A percentile compares a stretch with the other conserved stretches of the same genome.
phyloP scores from a whole-genome alignment of 2,329 filamentous ascomycete species.

The Fusarium tupiense region DNA sequence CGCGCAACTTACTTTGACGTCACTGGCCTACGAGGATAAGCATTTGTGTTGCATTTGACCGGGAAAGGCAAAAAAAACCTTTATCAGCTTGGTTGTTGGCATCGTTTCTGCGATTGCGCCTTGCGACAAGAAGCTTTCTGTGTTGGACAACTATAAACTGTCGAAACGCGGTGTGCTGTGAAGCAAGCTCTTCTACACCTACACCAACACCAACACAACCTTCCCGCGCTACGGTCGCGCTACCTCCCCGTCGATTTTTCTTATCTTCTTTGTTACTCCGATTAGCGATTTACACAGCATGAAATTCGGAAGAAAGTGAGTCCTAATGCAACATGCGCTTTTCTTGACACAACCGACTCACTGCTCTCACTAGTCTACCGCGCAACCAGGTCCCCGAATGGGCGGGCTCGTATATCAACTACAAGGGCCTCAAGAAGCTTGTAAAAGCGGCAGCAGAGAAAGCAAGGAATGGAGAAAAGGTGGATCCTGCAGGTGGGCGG shows the following conservation, averaged over 20 bases:
- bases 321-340: slow-evolving; percentile 13
- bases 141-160: slow-evolving; percentile 11
- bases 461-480: slow-evolving; percentile 74
- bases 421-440: slow-evolving; percentile 92
- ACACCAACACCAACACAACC: background rate
- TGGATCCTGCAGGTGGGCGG: slow-evolving; percentile 88
- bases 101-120: background rate
- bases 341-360: slow-evolving; percentile 22
- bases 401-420: slow-evolving; percentile 86
- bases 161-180: slow-evolving; percentile 20
- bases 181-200: slow-evolving; percentile 1
- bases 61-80: background rate
- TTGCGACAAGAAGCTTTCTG: slow-evolving; percentile 3
- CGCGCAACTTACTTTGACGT: slow-evolving; percentile 31
- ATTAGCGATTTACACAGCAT: slow-evolving; percentile 49
- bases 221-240: slow-evolving; percentile 1
- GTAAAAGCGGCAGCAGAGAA: slow-evolving; percentile 82
- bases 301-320: slow-evolving; percentile 73
- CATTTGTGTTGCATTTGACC: slow-evolving; percentile 13
- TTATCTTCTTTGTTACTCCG: slow-evolving; percentile 10
- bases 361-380: slow-evolving; percentile 64
- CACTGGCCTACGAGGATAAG: background rate
- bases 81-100: background rate
- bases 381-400: slow-evolving; percentile 89
- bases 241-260: background rate